Evolutionary conservation across 495 filamentous ascomycete genomes (phyloP).

Genomic region (Talaromyces thailandensis): DNA sequence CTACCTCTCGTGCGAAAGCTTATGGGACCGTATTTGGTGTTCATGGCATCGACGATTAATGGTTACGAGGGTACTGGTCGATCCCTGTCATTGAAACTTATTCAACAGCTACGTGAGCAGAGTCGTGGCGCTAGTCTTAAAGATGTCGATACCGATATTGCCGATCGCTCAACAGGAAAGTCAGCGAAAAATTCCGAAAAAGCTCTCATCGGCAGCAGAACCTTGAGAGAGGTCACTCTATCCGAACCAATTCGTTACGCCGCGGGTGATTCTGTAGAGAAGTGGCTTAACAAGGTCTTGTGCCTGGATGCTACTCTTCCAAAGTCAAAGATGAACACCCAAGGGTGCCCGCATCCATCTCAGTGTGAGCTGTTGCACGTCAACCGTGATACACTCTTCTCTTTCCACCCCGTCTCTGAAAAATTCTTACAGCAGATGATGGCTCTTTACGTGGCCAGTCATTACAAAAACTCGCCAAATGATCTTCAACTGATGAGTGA

Average conservation of each 20-base stretch:
- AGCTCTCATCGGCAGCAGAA: constrained; percentile 55
- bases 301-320: constrained; percentile 89
- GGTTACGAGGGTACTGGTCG: constrained; percentile 97
- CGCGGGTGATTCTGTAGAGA: constrained; percentile 82
- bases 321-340: constrained; percentile 60
- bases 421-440: constrained; percentile 98
- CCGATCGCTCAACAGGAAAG: constrained; percentile 65
- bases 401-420: constrained; percentile 94
- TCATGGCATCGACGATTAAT: constrained; percentile 99
- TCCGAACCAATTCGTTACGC: constrained; percentile 92
- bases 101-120: constrained; percentile 94
- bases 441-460: constrained; percentile 92
- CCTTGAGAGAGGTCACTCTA: constrained; percentile 87
- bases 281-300: constrained; percentile 91
- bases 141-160: constrained; percentile 50
- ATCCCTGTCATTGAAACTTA: constrained; percentile 90
- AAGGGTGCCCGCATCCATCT: constrained; percentile 81
- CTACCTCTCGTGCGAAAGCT: constrained; percentile 86
- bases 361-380: constrained; percentile 87
- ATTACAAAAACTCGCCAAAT: constrained; percentile 98
- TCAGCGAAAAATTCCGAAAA: constrained; percentile 53
- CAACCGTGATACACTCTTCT: constrained; percentile 96
- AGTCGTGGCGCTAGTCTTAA: constrained; percentile 50
- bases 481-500: constrained; percentile 97
- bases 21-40: constrained; percentile 96